These are phyloP conservation scores for Bipolaris oryzae DNA, from an alignment of 2,329 filamentous ascomycete species.

Conservation along the genomic window DNA sequence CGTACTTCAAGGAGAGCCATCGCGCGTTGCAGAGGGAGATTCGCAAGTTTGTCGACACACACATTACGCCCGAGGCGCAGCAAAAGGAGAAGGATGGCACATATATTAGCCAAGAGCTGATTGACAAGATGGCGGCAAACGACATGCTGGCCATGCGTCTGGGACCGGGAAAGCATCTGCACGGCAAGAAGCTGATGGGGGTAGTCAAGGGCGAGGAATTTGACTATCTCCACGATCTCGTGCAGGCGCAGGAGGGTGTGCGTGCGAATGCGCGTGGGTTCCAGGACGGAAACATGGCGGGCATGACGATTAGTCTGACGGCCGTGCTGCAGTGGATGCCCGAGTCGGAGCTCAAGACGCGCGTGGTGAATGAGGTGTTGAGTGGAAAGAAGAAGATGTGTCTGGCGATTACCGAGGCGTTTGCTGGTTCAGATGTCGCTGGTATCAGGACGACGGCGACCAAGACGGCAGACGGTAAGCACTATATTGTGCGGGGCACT, in stretches of 20 bases:
- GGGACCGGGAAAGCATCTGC: conserved; percentile 80
- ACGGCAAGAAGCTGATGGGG: conserved; percentile 70
- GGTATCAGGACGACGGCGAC: conserved; percentile 75
- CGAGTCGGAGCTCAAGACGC: conserved; percentile 68
- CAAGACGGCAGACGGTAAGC: conserved; percentile 48
- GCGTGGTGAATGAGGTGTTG: conserved; percentile 73
- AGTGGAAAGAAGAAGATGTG: conserved; percentile 86
- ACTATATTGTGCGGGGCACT: conserved; percentile 68
- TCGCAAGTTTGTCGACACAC: conserved; percentile 72
- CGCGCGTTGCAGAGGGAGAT: conserved; percentile 70
- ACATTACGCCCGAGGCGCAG: conserved; percentile 75
- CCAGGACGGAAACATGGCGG: conserved; percentile 84
- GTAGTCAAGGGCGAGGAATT: conserved; percentile 79
- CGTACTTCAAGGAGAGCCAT: conserved; percentile 81
- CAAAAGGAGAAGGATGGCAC: conserved; percentile 76
- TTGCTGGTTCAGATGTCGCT: conserved; percentile 83
- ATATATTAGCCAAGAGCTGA: conserved; percentile 71
- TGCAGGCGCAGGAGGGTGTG: conserved; percentile 74
- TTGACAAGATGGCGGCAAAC: conserved; percentile 76
- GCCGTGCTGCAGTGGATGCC: conserved; percentile 79
- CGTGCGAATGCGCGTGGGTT: conserved; percentile 78
- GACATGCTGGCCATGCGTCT: conserved; percentile 82
- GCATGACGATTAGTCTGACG: conserved; percentile 82
- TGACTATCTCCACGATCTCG: conserved; percentile 85
- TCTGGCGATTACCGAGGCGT: conserved; percentile 85